Conservation (phyloP, 441 rosid genomes). For the Hura crepitans region DNA sequence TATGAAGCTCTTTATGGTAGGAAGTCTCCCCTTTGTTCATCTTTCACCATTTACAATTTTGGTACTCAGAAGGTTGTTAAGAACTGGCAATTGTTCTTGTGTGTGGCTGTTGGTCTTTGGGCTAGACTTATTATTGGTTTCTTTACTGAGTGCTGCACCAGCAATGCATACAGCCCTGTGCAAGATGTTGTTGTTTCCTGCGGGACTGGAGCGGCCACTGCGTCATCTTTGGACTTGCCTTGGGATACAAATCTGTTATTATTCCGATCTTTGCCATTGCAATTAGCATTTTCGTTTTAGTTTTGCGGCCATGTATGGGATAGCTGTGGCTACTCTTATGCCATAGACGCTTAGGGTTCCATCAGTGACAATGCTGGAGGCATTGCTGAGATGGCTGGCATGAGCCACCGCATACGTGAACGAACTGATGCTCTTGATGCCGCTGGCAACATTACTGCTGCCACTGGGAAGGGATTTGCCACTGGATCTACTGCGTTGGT, state of each 20-base stretch:
- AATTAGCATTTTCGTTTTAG: too few species aligned
- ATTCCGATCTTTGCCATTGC: too few species aligned
- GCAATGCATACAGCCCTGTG: slow-evolving; percentile 93
- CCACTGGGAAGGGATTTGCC: slow-evolving; percentile 80
- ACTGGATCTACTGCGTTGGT: slow-evolving; percentile 69
- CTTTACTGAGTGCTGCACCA: slow-evolving; percentile 85
- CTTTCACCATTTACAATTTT: slow-evolving; percentile 68
- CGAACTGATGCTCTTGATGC: slow-evolving; percentile 74
- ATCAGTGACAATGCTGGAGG: slow-evolving; percentile 82
- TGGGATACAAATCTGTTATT: too few species aligned
- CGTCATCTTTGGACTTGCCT: too few species aligned
- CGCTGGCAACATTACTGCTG: slow-evolving; percentile 79
- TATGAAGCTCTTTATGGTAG: too few species aligned
- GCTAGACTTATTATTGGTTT: slow-evolving; percentile 92
- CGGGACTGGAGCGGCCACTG: slow-evolving; percentile 30
- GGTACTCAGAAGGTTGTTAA: slow-evolving; percentile 65
- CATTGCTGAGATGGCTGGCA: slow-evolving; percentile 77
- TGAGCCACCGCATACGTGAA: slow-evolving; percentile 69
- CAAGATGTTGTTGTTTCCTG: slow-evolving; percentile 88
- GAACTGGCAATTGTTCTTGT: slow-evolving; percentile 75
- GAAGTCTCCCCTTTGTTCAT: too few species aligned
- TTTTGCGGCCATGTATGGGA: too few species aligned
- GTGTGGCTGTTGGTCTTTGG: slow-evolving; percentile 94
- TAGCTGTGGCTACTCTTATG: not conserved
- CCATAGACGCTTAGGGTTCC: slow-evolving; percentile 83